Base-by-base conservation (phyloP, 805 yeast genomes). In the Tetrapisispora arboricola region DNA sequence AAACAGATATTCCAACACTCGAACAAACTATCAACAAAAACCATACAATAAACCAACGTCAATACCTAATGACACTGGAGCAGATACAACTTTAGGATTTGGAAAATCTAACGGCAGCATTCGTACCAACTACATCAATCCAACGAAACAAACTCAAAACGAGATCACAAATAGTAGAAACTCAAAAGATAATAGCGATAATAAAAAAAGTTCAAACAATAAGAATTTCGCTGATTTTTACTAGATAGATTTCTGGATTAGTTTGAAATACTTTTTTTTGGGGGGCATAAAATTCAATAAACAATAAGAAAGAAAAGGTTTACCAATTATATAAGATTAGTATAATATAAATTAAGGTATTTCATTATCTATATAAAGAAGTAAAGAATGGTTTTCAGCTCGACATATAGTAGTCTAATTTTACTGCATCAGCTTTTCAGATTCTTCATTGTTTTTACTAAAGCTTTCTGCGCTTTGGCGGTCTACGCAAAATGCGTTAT, bases 211-310 rank as follows among this genome's bases (percentile, higher is more conserved):
- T n/a, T 7, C 27, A 8, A 20, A 22, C 11, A n/a, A 32, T 18
- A 32, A 32, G 19, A 32, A 32, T 15, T 32, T 38, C n/a, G 41
- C 41, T 24, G 41, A 38, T 38, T 38, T 38, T 26, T 38, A 38
- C 26, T 38, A 20, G 20, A 31, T 7, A 2, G 15, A 28, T 16
- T 28, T n/a, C 3, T 28, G 13, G 4, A 10, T 15, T 9, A n/a
- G 6, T 8, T 28, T n/a, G 16, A 15, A 10, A 22, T 21, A 10
- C 21, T 9, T 32, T 7, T 31, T 31, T 31, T 18, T 31, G 6
- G 12, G 11, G n/a, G n/a, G n/a, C n/a, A n/a, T n/a, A n/a, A n/a
- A n/a, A n/a, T n/a, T n/a, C n/a, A n/a, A n/a, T n/a, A n/a, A n/a
- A n/a, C n/a, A n/a, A n/a, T 16, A 30, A 30, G 17, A 17, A 15